Base-by-base conservation (phyloP, 352 stramenopile genomes). In the Elongisporangium prolatum region DNA sequence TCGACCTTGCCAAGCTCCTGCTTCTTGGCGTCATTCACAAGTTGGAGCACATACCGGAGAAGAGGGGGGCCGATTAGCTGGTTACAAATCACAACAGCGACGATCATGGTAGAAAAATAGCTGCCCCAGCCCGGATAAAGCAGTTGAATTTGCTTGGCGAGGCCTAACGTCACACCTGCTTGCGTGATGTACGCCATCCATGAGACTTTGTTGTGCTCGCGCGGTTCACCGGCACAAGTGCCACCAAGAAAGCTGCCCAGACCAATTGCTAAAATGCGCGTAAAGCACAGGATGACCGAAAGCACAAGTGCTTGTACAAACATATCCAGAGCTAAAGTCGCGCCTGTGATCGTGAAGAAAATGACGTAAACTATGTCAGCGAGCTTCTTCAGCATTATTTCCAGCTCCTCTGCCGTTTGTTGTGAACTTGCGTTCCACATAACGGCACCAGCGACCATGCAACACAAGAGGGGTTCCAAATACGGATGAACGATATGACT, bases 151-250 rank as follows among this genome's bases (percentile, higher is more conserved):
- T 88, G 76, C 65, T 89, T 89, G 21, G 80, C 80, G 4, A 89
- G 71, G 1, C 80, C 80, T 4, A 89, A 65, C 25, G 80, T 88
- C 21, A 89, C 80, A 11, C 80, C 80, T 4, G 80, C 80, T 54
- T 89, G 80, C 0, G 80, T 88, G 44, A 88, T 80, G 67, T 86
- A 89, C n/a, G 76, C 75, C 80, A 89, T 88, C 80, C 80, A 89
- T 34, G 75, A 75, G 9, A 82, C 70, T 44, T 78, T 75, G 28
- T 59, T 69, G 59, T 86, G 75, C 4, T 67, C 54, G 9, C 56
- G 68, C 22, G 79, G 65, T 62, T 88, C 77, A 2, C 71, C 67
- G 11, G 75, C 77, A 20, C 69, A 64, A 9, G 78, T 54, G 1
- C 77, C 77, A 20, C 77, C 77, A 20, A 84, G 38, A 20, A 77